Evolutionary conservation across 257 asterid genomes (phyloP).

Genomic region (Ocimum tenuiflorum): DNA sequence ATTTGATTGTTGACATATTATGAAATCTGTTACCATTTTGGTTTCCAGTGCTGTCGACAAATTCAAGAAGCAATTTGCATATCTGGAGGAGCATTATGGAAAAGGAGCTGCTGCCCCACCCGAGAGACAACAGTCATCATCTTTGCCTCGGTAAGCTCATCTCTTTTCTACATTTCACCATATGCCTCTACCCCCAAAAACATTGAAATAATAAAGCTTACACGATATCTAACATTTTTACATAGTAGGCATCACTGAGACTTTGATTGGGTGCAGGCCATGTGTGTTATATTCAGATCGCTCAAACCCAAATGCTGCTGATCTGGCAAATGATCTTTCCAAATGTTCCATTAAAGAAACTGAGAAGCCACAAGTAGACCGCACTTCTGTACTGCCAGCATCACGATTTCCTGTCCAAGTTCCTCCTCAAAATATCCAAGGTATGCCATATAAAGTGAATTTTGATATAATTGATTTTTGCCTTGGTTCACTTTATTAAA

Average conservation of each 20-base stretch:
- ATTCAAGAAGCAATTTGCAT: constrained; percentile 85
- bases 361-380: constrained; percentile 49
- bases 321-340: constrained; percentile 59
- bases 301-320: constrained; percentile 42
- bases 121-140: constrained; percentile 88
- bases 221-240: constrained; percentile 2
- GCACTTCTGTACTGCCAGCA: constrained; percentile 45
- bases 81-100: constrained; percentile 86
- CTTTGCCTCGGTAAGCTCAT: constrained; percentile 64
- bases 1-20: not conserved
- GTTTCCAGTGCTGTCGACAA: constrained; percentile 81
- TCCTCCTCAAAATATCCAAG: constrained; percentile 64
- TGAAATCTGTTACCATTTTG: not conserved
- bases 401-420: constrained; percentile 71
- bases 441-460: constrained; percentile 20
- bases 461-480: too few species aligned
- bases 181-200: not conserved
- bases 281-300: constrained; percentile 65
- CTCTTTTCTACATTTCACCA: not conserved
- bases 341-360: constrained; percentile 63
- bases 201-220: not conserved
- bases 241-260: not conserved
- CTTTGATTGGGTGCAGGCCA: constrained; percentile 40
- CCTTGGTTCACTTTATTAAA: too few species aligned
- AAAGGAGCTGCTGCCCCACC: constrained; percentile 75